Evolutionary conservation across 257 asterid genomes (phyloP), one percentile per base, ranked within the genome.

Genomic region (Fraxinus anomala): DNA sequence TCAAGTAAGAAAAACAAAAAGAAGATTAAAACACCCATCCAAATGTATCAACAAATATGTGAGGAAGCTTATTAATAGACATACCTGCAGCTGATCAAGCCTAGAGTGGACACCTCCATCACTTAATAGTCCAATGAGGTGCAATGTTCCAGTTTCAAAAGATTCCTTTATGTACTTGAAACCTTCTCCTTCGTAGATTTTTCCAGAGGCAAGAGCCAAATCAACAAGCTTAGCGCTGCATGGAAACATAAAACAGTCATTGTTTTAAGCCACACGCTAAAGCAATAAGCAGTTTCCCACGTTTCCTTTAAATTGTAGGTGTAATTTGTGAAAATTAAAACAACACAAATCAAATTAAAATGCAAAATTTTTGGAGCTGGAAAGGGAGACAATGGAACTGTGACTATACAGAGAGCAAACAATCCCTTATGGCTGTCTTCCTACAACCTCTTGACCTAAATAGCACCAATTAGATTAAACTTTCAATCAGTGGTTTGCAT

Each of bases 31-130:
- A 54, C 56, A 13, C 26, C 13, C 73, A 44, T 39, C 31, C 6
- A 28, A 30, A 63, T 65, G 31, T 36, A 70, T 66, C 70, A 17
- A 40, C 16, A 65, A 0, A 80, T 11, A 33, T 39, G 73, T 8
- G 23, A 69, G 33, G 37, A 61, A 24, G 69, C 23, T 76, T 68
- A 76, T 65, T 70, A 47, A 31, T n/a, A 80, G 54, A 72, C 59
- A 26, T 86, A 93, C 98, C 98, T 81, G 96, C 82, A 92, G 67
- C 86, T 91, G 97, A 75, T 94, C 89, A n/a, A 94, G 86, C 83
- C 97, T 88, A 51, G 99, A 94, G 87, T 94, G 97, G 66, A 94
- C 99, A 70, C 99, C 99, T 51, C 99, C 99, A 80, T 94, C 97
- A 80, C 97, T 92, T 75, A 92, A 70, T 71, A 94, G 82, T 40